Conservation (phyloP, 2,329 filamentous ascomycete genomes). For the Paradendryphiella salina region DNA sequence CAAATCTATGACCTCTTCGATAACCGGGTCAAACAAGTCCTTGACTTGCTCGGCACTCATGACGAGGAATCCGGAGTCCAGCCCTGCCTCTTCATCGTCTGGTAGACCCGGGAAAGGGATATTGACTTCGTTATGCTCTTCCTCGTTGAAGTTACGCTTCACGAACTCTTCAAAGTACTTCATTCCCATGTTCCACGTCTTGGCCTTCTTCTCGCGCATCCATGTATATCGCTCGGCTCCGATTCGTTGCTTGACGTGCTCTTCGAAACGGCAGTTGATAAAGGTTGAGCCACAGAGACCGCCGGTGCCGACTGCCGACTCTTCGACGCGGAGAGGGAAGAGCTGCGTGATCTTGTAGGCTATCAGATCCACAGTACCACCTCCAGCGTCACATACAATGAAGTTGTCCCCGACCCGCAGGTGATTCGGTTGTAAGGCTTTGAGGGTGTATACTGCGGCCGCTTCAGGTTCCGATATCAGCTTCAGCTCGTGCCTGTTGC, state of each 20-base stretch:
- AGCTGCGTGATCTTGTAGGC: constrained; percentile 79
- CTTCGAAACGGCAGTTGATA: constrained; percentile 78
- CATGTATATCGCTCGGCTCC: constrained; percentile 69
- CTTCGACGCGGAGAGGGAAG: constrained; percentile 71
- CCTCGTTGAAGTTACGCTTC: constrained; percentile 80
- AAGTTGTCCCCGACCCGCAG: constrained; percentile 67
- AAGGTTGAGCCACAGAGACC: constrained; percentile 78
- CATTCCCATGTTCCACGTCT: constrained; percentile 73
- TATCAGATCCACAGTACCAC: constrained; percentile 51
- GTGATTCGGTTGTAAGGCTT: constrained; percentile 76
- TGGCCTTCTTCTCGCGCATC: constrained; percentile 77
- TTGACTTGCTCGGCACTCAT: constrained; percentile 72
- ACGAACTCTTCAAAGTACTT: constrained; percentile 84
- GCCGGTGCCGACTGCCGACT: constrained; percentile 78
- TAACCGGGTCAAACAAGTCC: constrained; percentile 74
- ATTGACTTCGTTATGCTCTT: constrained; percentile 76
- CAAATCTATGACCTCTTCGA: constrained; percentile 57
- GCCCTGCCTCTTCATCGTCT: constrained; percentile 72
- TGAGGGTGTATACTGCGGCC: constrained; percentile 77
- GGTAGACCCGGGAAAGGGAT: constrained; percentile 76
- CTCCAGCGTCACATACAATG: constrained; percentile 60
- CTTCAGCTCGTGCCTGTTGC: constrained; percentile 68
- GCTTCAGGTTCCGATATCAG: constrained; percentile 81
- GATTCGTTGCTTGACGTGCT: constrained; percentile 70
- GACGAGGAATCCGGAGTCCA: constrained; percentile 76